Conservation (phyloP, 192 early-diverging fungal species). For the Coemansia sp. region DNA sequence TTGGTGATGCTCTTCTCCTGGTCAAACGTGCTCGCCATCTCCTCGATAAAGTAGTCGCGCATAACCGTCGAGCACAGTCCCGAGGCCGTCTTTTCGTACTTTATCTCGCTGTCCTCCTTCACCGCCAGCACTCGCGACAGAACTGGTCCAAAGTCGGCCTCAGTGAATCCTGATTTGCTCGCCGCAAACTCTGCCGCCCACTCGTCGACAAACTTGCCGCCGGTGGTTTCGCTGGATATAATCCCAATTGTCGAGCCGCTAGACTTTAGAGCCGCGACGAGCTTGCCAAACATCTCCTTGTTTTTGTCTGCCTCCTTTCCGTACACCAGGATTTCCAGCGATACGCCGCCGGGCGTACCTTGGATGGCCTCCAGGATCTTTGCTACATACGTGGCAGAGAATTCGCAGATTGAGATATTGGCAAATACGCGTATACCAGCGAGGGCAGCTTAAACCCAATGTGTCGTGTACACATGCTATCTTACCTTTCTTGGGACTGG, state of each 20-base stretch:
- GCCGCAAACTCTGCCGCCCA: slow-evolving; percentile 72
- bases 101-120: slow-evolving; percentile 92
- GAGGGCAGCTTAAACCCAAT: slow-evolving; percentile 37
- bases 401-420: background rate
- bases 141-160: slow-evolving; percentile 73
- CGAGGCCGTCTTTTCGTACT: slow-evolving; percentile 72
- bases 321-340: slow-evolving; percentile 76
- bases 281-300: slow-evolving; percentile 61
- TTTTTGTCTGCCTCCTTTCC: slow-evolving; percentile 78
- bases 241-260: slow-evolving; percentile 63
- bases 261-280: slow-evolving; percentile 57
- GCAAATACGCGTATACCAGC: background rate
- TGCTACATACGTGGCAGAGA: slow-evolving; percentile 26
- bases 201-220: slow-evolving; percentile 77
- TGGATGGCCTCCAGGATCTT: slow-evolving; percentile 66
- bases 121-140: slow-evolving; percentile 74
- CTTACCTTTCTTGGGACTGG: slow-evolving; percentile 80
- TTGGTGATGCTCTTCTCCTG: slow-evolving; percentile 87
- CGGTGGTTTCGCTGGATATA: slow-evolving; percentile 74
- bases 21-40: slow-evolving; percentile 88
- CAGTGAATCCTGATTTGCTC: slow-evolving; percentile 58
- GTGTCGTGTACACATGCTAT: background rate
- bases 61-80: slow-evolving; percentile 75
- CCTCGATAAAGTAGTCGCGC: slow-evolving; percentile 84
- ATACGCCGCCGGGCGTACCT: slow-evolving; percentile 53